Evolutionary conservation across 768 basidiomycete genomes (phyloP), one percentile per base, ranked within the genome.

Genomic region (Phanerochaete carnosa): DNA sequence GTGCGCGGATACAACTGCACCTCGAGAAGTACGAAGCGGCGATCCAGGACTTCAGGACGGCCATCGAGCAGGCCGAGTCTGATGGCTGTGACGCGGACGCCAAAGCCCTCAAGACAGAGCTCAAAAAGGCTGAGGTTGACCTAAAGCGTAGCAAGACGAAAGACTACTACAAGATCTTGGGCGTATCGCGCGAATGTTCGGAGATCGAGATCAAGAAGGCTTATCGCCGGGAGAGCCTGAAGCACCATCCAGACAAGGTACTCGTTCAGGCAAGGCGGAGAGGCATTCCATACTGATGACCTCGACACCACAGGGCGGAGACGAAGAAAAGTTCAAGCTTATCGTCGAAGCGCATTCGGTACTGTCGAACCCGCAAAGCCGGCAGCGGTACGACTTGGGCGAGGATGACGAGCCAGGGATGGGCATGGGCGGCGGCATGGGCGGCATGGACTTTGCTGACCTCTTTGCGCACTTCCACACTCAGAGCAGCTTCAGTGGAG

Each of bases 241-340:
- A 86, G 66, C 90, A 92, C 66, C 90, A 92, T 74, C 90, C 90
- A 50, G 91, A 93, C 73, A 93, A 93, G 83, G 88, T 88, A 22
- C 26, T 74, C 26, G 5, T 22, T 52, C 33, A 57, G 19, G 7
- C 6, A 19, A 8, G 19, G 45, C 52, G 12, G 16, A 50, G 39
- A 45, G 4, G 6, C n/a, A 45, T 22, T 43, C 30, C 45, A 53
- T 57, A 66, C 55, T 26, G 62, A 35, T 28, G 11, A 15, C 43
- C 16, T 37, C 5, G 12, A 15, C 39, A 19, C 23, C 19, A 6
- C 61, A 92, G 87, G 94, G 95, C 28, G 95, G 95, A 29, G 92
- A 94, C 70, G 95, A 96, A 67, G 96, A 97, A 70, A 90, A 92
- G 66, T 98, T 98, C 84, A 97, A 98, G 74, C 81, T 94, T 23